Evolutionary conservation across 1,284 basidiomycete genomes (phyloP).

Genomic region (Calocybe gambosa): DNA sequence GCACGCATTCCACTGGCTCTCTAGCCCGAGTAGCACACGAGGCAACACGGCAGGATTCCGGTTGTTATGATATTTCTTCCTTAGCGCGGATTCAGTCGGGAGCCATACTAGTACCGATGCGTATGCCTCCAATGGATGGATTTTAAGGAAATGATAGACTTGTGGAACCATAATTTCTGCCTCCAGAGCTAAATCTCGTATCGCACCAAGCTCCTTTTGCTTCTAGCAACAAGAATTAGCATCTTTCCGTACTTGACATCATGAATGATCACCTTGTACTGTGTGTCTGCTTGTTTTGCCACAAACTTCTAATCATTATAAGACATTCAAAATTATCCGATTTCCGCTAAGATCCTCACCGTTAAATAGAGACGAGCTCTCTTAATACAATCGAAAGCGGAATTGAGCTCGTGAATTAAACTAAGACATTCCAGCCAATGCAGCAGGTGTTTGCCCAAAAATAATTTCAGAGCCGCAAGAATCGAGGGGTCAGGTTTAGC

Average conservation of each 20-base stretch:
- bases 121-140: not conserved
- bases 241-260: not conserved
- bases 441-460: not conserved
- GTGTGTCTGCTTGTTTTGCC: no score
- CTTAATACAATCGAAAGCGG: not conserved
- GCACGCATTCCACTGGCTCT: not conserved
- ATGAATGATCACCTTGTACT: no score
- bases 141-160: not conserved
- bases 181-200: not conserved
- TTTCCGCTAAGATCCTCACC: no score
- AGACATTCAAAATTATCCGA: no score
- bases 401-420: not conserved
- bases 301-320: no score
- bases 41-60: not conserved
- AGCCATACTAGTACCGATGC: not conserved
- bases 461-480: not conserved
- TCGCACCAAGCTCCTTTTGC: no score
- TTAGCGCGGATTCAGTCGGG: not conserved
- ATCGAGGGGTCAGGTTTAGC: not conserved
- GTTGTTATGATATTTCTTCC: not conserved
- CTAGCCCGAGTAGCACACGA: not conserved
- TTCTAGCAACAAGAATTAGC: no score
- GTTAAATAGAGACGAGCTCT: not conserved
- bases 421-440: not conserved
- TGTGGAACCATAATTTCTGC: not conserved